Evolutionary conservation across 2,329 filamentous ascomycete genomes (phyloP), one percentile per base, ranked within the genome.

Genomic region (Calonectria hawksworthii): DNA sequence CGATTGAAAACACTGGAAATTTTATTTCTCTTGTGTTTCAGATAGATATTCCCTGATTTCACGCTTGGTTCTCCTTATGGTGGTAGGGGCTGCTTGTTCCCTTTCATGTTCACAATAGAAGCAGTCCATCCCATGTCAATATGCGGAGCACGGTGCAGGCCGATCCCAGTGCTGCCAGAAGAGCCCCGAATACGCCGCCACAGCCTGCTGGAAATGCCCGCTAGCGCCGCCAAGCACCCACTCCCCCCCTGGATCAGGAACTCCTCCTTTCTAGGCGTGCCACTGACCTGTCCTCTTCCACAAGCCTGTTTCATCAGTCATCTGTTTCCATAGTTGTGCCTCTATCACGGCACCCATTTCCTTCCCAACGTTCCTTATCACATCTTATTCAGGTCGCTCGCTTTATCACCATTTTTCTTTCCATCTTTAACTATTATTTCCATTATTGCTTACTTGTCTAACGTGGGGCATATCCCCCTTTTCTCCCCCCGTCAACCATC

Each of bases 241-340:
- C 41, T 38, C 16, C 61, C 16, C 38, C 79, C 79, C 78, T 75
- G 72, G 75, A 68, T 69, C 69, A 75, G 63, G 64, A 76, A 76
- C 78, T 76, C 30, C 69, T 65, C 73, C 69, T 47, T 28, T 76
- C 74, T 56, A 59, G 59, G 61, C 50, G 74, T 47, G 52, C 44
- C 71, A 74, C 77, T 80, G 77, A 79, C 75, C 74, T 80, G 79
- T 80, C 77, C 79, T 80, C 77, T 80, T 72, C 38, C n/a, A 21
- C 30, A 41, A 41, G 59, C 73, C 74, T 79, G 77, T 79, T 78
- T 80, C 73, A 78, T 65, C 61, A 50, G 30, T 16, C 61, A 65
- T 44, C 21, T 65, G 61, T 9, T 23, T n/a, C 11, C n/a, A 23
- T 50, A 65, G 21, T 65, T 13, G 61, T 65, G 41, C 61, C 18